Percentiles rank a stretch among this genome's conserved stretches.
These are phyloP conservation scores for Nidularia sp. DNA, from an alignment of 768 basidiomycete genomes.

Conservation along the genomic window DNA sequence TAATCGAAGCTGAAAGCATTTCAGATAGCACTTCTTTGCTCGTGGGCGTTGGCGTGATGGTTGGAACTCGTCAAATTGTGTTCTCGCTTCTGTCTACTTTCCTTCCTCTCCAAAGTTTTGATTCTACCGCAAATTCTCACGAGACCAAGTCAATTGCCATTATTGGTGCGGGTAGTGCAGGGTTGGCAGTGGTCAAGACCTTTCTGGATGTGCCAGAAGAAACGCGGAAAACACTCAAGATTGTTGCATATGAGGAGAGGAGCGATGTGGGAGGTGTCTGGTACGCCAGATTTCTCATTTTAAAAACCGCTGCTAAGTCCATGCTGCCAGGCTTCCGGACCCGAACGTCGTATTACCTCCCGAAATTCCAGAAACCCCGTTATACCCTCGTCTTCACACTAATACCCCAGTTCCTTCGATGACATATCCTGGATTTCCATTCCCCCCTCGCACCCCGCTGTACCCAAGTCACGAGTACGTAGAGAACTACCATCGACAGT, in stretches of 20 bases:
- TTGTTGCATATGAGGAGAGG: slow-evolving; percentile 52
- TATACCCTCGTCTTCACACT: slow-evolving; percentile 50
- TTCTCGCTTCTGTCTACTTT: slow-evolving; percentile 11
- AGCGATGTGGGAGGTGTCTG: slow-evolving; percentile 54
- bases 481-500: slow-evolving; percentile 41
- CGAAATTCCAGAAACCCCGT: slow-evolving; percentile 45
- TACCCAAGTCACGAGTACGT: slow-evolving; percentile 45
- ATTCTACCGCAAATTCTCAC: slow-evolving; percentile 6
- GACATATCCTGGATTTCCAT: slow-evolving; percentile 55
- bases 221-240: slow-evolving; percentile 31
- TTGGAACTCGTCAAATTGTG: slow-evolving; percentile 17
- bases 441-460: slow-evolving; percentile 44
- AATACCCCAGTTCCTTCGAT: slow-evolving; percentile 56
- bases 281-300: slow-evolving; percentile 18
- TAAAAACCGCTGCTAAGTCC: not conserved
- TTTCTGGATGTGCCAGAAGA: slow-evolving; percentile 42
- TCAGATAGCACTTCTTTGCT: no score
- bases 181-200: slow-evolving; percentile 48
- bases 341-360: slow-evolving; percentile 29
- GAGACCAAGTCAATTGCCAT: slow-evolving; percentile 47
- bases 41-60: slow-evolving; percentile 14
- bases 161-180: slow-evolving; percentile 55
- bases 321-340: slow-evolving; percentile 26
- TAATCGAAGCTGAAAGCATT: no score
- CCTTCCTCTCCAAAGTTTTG: slow-evolving; percentile 2